Evolutionary conservation across 108 stramenopile species (phyloP), one percentile per base, ranked within the genome.

Genomic region (Cyclotella choctawhatcheeana): DNA sequence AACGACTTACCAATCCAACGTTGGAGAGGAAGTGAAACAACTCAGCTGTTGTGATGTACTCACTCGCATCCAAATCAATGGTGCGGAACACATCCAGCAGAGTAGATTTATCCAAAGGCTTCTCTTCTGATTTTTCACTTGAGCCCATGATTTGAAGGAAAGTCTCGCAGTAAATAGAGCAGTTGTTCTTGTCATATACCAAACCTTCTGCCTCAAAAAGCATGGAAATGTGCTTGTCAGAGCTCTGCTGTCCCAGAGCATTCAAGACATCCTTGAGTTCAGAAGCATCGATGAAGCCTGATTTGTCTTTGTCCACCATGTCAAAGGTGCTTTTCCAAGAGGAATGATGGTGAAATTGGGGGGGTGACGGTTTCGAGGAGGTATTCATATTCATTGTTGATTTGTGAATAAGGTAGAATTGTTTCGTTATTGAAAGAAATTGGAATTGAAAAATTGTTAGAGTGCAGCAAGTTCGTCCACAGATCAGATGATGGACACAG

Each of bases 1-100:
- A 52, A 40, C 12, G 6, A 40, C 37, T 40, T 40, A 40, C 37
- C 37, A 40, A 10, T 12, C 51, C 51, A 18, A 52, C 7, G 16
- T 52, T 52, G 51, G 21, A 18, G 5, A 52, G 51, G 22, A 52
- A 52, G 16, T 52, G 51, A 7, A 14, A 17, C 21, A 52, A 6
- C 51, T 52, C 51, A 24, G 51, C 51, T 24, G 51, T 6, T 6
- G 51, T 52, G 51, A 52, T 52, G 51, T 52, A 52, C 22, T 52
- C 21, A 52, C 51, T 52, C 6, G 51, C 51, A 17, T 52, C 51
- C 18, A 52, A 24, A 17, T 52, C 51, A 52, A 52, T 52, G 16
- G 22, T 24, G 16, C 22, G 18, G 51, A 52, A 52, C 16, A 52
- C n/a, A 5, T 18, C 22, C 21, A 52, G 6, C 21, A 52, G 16